phyloP scores from a whole-genome alignment of 768 basidiomycete genomes.

The Lactarius psammicola region DNA sequence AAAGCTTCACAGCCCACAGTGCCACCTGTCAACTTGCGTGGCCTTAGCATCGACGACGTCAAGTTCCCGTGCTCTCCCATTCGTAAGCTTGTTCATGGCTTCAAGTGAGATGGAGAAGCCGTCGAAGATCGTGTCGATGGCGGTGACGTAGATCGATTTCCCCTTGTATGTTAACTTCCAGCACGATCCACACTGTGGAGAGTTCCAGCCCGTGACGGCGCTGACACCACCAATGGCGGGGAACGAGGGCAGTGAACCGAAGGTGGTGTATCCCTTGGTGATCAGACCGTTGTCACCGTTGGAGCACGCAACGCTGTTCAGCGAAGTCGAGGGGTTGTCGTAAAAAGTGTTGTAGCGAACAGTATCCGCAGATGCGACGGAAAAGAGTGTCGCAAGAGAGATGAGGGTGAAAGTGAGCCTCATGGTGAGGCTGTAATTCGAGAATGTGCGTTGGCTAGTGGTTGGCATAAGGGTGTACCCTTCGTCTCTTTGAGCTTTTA shows the following conservation, averaged over 20 bases:
- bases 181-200: conserved; percentile 23
- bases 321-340: conserved; percentile 19
- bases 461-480: not conserved
- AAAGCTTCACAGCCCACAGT: not conserved
- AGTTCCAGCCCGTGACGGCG: conserved; percentile 35
- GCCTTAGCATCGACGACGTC: conserved; percentile 2
- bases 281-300: conserved; percentile 30
- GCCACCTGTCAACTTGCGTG: not conserved
- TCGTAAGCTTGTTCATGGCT: conserved; percentile 55
- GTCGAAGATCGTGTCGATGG: conserved; percentile 32
- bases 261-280: conserved; percentile 22
- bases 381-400: not conserved
- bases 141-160: conserved; percentile 31
- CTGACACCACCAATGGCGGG: conserved; percentile 31
- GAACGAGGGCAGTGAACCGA: conserved; percentile 27
- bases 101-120: conserved; percentile 50
- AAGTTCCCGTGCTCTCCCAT: conserved; percentile 7
- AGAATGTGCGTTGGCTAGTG: not conserved
- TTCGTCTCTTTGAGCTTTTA: not conserved
- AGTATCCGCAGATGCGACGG: not conserved
- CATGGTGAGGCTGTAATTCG: not conserved
- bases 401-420: not conserved
- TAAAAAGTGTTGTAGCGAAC: conserved; percentile 11
- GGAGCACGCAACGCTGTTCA: conserved; percentile 29
- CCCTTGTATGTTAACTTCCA: conserved; percentile 32